phyloP scores from a whole-genome alignment of 2,329 filamentous ascomycete species.

The Colletotrichum eremochloae region DNA sequence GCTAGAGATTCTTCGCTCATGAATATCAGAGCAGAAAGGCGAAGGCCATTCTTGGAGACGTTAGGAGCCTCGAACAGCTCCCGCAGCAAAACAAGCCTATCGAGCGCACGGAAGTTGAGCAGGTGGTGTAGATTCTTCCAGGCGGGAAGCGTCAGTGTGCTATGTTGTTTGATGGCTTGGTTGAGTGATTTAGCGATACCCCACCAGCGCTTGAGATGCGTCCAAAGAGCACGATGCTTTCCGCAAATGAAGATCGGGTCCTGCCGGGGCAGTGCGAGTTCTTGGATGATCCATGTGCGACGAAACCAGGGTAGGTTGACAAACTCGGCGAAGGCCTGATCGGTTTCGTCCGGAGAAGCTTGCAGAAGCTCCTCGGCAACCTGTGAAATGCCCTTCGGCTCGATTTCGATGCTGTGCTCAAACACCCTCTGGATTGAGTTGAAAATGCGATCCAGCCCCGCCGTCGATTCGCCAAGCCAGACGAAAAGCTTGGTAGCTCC shows the following conservation, averaged over 20 bases:
- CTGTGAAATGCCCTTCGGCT: background rate
- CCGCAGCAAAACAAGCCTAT: background rate
- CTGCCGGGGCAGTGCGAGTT: background rate
- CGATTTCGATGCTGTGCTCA: background rate
- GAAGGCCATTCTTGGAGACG: background rate
- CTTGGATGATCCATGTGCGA: conserved; percentile 8
- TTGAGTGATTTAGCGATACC: background rate
- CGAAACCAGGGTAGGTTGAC: background rate
- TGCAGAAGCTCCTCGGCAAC: background rate
- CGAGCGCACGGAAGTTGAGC: background rate
- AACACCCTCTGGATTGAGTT: background rate
- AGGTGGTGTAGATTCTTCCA: background rate
- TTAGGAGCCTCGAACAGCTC: background rate
- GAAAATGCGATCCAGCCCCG: background rate
- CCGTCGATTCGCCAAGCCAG: conserved; percentile 18
- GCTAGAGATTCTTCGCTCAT: conserved; percentile 1
- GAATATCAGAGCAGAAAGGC: background rate
- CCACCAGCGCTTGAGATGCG: background rate
- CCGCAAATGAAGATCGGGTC: background rate
- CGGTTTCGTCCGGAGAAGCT: background rate
- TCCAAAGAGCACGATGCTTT: background rate
- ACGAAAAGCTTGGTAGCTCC: background rate
- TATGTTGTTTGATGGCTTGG: background rate
- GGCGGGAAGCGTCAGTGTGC: background rate
- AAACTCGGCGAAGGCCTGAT: background rate